Evolutionary conservation across 495 filamentous ascomycete genomes (phyloP).

Genomic region (Annulohypoxylon stygium): DNA sequence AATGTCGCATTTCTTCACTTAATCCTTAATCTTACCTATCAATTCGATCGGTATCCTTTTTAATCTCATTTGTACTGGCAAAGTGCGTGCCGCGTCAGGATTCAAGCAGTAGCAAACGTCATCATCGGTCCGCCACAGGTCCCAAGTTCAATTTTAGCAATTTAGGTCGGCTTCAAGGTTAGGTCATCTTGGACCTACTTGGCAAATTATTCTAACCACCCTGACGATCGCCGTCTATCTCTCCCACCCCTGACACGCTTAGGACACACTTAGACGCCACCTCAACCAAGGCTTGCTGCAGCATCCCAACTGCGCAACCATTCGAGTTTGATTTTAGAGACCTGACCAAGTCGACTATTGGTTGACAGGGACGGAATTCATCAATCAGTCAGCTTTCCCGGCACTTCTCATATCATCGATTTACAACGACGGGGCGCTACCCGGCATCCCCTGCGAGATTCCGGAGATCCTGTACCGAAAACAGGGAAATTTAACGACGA

Average conservation of each 20-base stretch:
- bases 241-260: conserved; percentile 31
- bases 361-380: conserved; percentile 19
- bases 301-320: conserved; percentile 27
- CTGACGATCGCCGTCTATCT: conserved; percentile 45
- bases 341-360: conserved; percentile 34
- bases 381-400: conserved; percentile 26
- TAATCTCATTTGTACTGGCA: conserved; percentile 18
- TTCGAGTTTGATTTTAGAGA: conserved; percentile 26
- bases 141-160: background rate
- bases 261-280: conserved; percentile 14
- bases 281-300: conserved; percentile 31
- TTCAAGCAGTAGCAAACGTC: conserved; percentile 44
- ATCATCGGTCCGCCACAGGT: conserved; percentile 42
- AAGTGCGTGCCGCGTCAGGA: conserved; percentile 34
- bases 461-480: conserved; percentile 31
- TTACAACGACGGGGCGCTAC: conserved; percentile 26
- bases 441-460: conserved; percentile 39
- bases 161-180: background rate
- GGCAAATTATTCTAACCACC: conserved; percentile 35
- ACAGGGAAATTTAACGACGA: conserved; percentile 32
- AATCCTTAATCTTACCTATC: conserved; percentile 35
- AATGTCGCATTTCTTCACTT: conserved; percentile 31
- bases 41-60: conserved; percentile 47
- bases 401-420: conserved; percentile 31
- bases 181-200: conserved; percentile 16